Evolutionary conservation across 192 early-diverging fungal species (phyloP).

Genomic region (Coemansia sp.): DNA sequence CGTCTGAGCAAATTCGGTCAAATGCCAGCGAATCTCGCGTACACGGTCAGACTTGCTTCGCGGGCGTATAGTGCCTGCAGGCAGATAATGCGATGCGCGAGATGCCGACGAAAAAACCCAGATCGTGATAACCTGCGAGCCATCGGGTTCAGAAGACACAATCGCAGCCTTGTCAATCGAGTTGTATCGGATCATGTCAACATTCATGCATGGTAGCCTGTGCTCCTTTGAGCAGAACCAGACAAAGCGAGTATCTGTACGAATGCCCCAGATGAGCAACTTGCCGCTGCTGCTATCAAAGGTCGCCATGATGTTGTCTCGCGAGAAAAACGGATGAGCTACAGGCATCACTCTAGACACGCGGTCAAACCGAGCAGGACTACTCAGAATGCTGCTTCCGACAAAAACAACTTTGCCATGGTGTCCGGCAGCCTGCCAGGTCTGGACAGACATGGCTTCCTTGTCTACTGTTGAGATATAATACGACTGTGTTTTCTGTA

Average conservation of each 20-base stretch:
- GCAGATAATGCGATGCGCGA: constrained; percentile 49
- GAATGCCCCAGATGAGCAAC: constrained; percentile 52
- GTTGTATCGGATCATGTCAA: constrained; percentile 56
- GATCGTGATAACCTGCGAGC: constrained; percentile 42
- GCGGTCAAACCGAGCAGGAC: constrained; percentile 28
- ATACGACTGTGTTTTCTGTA: constrained; percentile 11
- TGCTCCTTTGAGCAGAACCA: constrained; percentile 57
- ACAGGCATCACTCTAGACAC: constrained; percentile 55
- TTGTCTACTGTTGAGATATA: constrained; percentile 40
- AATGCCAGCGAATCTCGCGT: constrained; percentile 52
- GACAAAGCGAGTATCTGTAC: constrained; percentile 19
- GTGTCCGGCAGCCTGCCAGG: constrained; percentile 30
- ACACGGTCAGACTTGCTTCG: constrained; percentile 33
- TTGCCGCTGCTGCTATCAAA: constrained; percentile 44
- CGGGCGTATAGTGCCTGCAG: constrained; percentile 53
- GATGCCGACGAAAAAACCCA: constrained; percentile 58
- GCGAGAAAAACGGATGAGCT: constrained; percentile 46
- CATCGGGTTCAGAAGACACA: constrained; percentile 38
- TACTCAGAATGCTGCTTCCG: constrained; percentile 14
- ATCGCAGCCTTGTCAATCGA: constrained; percentile 57
- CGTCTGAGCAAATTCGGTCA: constrained; percentile 53
- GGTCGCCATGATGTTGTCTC: constrained; percentile 53
- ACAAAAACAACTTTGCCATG: constrained; percentile 19
- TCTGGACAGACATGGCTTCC: constrained; percentile 30
- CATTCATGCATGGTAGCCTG: constrained; percentile 44